Evolutionary conservation across 495 filamentous ascomycete genomes (phyloP).

Genomic region (Xylaria venustula): DNA sequence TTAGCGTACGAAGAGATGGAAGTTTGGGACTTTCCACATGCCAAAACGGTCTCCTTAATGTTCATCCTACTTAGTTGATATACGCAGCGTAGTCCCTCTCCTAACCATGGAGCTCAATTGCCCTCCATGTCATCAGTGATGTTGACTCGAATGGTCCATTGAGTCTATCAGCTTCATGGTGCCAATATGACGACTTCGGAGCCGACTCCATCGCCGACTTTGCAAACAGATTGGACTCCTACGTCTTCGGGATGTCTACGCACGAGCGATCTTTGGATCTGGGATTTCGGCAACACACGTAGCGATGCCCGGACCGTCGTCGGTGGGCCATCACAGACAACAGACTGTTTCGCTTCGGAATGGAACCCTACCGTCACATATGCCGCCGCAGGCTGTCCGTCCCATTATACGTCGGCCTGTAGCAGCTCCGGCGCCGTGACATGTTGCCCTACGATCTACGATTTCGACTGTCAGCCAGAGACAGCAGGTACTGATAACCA

Average conservation of each 20-base stretch:
- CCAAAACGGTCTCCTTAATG: background rate
- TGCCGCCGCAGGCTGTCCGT: slow-evolving; percentile 22
- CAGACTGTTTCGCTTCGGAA: slow-evolving; percentile 24
- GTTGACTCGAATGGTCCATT: background rate
- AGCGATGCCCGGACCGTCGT: slow-evolving; percentile 24
- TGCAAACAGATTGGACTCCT: slow-evolving; percentile 21
- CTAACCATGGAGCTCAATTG: background rate
- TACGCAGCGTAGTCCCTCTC: background rate
- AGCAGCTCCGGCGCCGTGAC: slow-evolving; percentile 12
- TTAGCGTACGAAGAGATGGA: too few species aligned
- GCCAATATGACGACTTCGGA: background rate
- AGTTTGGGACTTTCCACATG: background rate
- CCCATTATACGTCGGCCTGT: slow-evolving; percentile 26
- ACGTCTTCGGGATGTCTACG: slow-evolving; percentile 18
- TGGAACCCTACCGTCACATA: slow-evolving; percentile 23
- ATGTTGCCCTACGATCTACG: slow-evolving; percentile 25
- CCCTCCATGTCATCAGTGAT: background rate
- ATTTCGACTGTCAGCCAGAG: slow-evolving; percentile 13
- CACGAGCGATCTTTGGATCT: slow-evolving; percentile 28
- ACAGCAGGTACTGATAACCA: background rate
- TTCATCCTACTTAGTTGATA: background rate
- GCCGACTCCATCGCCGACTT: slow-evolving; percentile 4
- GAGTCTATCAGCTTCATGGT: background rate
- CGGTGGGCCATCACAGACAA: slow-evolving; percentile 29
- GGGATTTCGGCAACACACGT: slow-evolving; percentile 12